A percentile compares a stretch with the other conserved stretches of the same genome.
phyloP scores from a whole-genome alignment of 2,329 filamentous ascomycete genomes.

The Curvularia verruculosa region DNA sequence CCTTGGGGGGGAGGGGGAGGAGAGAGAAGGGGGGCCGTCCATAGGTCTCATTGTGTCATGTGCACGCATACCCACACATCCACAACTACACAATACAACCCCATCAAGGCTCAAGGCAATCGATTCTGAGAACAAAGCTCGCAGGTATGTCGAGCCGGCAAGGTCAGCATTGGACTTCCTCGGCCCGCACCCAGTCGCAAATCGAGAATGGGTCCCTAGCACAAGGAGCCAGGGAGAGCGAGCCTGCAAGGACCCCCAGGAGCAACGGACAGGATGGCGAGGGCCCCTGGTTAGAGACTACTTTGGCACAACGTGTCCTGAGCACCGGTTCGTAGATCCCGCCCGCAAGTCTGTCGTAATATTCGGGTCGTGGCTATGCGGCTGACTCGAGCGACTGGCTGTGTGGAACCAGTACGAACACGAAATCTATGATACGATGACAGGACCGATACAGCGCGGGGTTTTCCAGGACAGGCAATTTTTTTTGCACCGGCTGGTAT shows the following conservation, averaged over 20 bases:
- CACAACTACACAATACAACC: neutral
- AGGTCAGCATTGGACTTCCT: constrained; percentile 35
- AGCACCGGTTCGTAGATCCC: constrained; percentile 49
- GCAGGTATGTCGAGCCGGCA: constrained; percentile 11
- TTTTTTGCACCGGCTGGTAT: neutral
- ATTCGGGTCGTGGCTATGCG: constrained; percentile 15
- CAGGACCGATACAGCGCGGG: neutral
- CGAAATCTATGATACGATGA: constrained; percentile 3
- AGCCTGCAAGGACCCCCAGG: constrained; percentile 25
- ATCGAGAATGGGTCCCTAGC: constrained; percentile 37
- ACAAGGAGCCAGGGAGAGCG: constrained; percentile 18
- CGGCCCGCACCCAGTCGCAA: constrained; percentile 47
- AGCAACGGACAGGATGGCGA: constrained; percentile 22
- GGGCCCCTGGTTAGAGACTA: constrained; percentile 33
- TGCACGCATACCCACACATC: neutral
- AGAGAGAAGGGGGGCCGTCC: neutral
- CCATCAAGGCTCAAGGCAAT: neutral
- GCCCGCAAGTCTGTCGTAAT: constrained; percentile 35
- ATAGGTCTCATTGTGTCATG: constrained; percentile 22
- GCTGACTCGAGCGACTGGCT: constrained; percentile 14
- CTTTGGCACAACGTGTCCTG: constrained; percentile 46
- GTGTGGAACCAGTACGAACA: neutral
- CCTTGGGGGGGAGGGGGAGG: neutral
- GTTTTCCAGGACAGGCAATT: neutral
- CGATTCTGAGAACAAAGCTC: constrained; percentile 14